Evolutionary conservation across 768 basidiomycete species (phyloP), one percentile per base, ranked within the genome.

Genomic region (Termitomyces sp.): DNA sequence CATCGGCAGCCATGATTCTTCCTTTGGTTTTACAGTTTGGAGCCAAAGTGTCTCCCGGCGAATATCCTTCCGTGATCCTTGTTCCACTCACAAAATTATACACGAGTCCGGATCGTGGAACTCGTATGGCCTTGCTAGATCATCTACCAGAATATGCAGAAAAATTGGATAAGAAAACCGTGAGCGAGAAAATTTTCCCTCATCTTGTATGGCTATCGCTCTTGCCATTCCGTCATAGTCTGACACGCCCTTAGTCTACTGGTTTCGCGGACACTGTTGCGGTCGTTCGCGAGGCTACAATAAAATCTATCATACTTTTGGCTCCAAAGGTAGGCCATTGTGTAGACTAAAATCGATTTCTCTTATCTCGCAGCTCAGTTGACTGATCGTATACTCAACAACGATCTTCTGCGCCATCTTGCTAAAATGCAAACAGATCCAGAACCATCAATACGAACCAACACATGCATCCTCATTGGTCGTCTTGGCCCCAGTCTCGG

Each of bases 221-320:
- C 56, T 48, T 53, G 35, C 40, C 26, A 36, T 30, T 28, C 23
- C 23, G 44, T 44, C 38, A 38, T 56, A 54, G 47, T 55, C 40
- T 49, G 36, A 60, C 32, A 26, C n/a, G 28, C 53, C 9, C 50
- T 5, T 48, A 96, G 95, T 93, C 96, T 86, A 92, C 93, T 3
- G 97, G 97, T 0, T 98, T 98, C 68, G 82, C 89, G 3, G 97
- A 99, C 69, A 95, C 95, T 0, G 92, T 98, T 2, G 87, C 95
- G 1, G 79, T 98, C 49, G 91, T 99, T 58, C 86, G 97, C 41
- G 97, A 98, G 72, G 93, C 93, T 1, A 98, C 97, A 0, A 83
- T 96, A 49, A 93, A 91, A 67, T 86, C 93, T 0, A 86, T 98
- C 46, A 88, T 85, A 61, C 77, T 91, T 10, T 76, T 99, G 28